A percentile compares a stretch with the other conserved stretches of the same genome.
These are phyloP conservation scores for Pseudozyma hubeiensis DNA, from an alignment of 1,284 basidiomycete species.

Conservation along the genomic window DNA sequence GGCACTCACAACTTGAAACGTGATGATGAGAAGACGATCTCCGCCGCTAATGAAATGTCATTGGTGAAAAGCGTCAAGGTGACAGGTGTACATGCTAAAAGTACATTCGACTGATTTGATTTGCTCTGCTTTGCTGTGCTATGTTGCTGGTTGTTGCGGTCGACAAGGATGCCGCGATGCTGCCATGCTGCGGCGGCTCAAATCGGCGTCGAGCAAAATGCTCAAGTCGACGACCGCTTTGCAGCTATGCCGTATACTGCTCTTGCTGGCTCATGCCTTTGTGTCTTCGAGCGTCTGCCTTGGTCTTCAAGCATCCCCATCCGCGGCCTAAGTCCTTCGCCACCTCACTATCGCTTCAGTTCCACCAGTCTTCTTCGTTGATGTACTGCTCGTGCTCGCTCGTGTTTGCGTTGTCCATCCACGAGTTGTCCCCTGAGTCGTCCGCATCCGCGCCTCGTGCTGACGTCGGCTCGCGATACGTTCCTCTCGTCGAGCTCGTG, in stretches of 20 bases:
- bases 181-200: too few relatives aligned
- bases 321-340: not conserved
- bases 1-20: not conserved
- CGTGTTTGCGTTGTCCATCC: slow-evolving; percentile 32
- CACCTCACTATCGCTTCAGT: not conserved
- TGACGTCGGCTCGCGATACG: slow-evolving; percentile 7
- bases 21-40: not conserved
- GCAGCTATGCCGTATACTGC: too few relatives aligned
- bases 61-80: not conserved
- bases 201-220: not conserved
- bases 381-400: slow-evolving; percentile 39
- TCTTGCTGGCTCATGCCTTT: too few relatives aligned
- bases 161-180: too few relatives aligned
- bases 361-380: slow-evolving; percentile 50
- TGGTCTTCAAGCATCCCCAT: too few relatives aligned
- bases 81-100: slow-evolving; percentile 11
- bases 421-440: slow-evolving; percentile 29
- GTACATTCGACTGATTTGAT: not conserved
- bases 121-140: not conserved
- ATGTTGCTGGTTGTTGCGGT: too few relatives aligned
- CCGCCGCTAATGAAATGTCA: not conserved
- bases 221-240: not conserved
- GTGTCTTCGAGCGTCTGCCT: too few relatives aligned
- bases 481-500: slow-evolving; percentile 5
- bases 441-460: slow-evolving; percentile 10